Evolutionary conservation across 2,329 filamentous ascomycete species (phyloP).

Genomic region (Diaporthe caulivora): DNA sequence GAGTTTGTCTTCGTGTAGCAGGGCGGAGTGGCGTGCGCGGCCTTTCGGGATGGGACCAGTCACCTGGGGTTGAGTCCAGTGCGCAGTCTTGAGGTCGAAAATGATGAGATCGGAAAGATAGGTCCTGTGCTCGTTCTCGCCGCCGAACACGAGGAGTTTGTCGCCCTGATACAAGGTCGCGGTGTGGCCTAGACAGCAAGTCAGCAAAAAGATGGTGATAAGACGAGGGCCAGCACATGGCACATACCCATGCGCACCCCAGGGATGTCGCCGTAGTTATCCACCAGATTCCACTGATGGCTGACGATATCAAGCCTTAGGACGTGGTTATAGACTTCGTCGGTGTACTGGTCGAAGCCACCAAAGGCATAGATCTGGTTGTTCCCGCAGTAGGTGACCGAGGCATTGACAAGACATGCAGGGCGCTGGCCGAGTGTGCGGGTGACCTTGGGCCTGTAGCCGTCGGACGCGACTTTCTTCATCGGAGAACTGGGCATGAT

Average conservation of each 20-base stretch:
- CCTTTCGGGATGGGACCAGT: constrained; percentile 88
- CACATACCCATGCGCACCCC: constrained; percentile 92
- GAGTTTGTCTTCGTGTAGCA: constrained; percentile 95
- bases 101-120: constrained; percentile 97
- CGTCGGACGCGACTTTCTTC: constrained; percentile 76
- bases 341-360: constrained; percentile 98
- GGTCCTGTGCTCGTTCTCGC: constrained; percentile 96
- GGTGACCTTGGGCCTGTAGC: constrained; percentile 86
- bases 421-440: constrained; percentile 84
- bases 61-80: constrained; percentile 94
- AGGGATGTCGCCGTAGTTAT: constrained; percentile 98
- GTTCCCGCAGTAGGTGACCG: constrained; percentile 98
- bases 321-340: constrained; percentile 99
- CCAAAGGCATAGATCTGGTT: constrained; percentile 99
- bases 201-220: constrained; percentile 24
- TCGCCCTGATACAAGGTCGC: constrained; percentile 93
- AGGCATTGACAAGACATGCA: constrained; percentile 96
- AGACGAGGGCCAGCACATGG: background rate
- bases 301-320: constrained; percentile 87
- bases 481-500: constrained; percentile 90
- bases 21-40: constrained; percentile 90
- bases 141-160: constrained; percentile 96
- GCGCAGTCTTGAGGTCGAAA: constrained; percentile 92
- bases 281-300: constrained; percentile 93
- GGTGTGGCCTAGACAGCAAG: constrained; percentile 79